A percentile compares a stretch with the other conserved stretches of the same genome.
phyloP scores from a whole-genome alignment of 1,139 yeast genomes.

The Saccharomyces uvarum region DNA sequence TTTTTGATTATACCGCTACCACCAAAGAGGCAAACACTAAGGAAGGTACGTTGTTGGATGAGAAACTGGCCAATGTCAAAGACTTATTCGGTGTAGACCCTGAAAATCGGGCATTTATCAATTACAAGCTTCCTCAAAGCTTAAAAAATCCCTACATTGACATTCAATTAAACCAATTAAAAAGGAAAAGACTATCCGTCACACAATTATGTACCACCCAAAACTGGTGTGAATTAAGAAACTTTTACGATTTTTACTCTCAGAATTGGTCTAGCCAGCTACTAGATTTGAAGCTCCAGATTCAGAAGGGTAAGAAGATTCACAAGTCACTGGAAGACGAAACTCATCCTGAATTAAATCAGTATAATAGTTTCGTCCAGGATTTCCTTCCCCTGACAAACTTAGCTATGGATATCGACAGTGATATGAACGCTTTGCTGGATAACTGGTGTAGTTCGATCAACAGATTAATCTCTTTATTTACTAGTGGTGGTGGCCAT shows the following conservation, averaged over 20 bases:
- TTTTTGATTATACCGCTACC: background rate
- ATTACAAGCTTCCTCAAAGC: constrained; percentile 7
- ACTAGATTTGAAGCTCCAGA: constrained; percentile 30
- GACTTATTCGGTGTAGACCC: constrained; percentile 9
- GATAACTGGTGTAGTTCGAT: constrained; percentile 35
- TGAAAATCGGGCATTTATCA: constrained; percentile 5
- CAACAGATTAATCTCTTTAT: constrained; percentile 35
- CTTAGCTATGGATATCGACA: constrained; percentile 2
- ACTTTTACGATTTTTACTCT: constrained; percentile 40
- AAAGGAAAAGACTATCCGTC: constrained; percentile 31
- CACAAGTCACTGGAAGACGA: constrained; percentile 40
- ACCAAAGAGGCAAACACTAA: background rate
- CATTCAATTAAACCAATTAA: constrained; percentile 7
- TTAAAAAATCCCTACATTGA: constrained; percentile 18
- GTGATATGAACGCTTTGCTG: constrained; percentile 28
- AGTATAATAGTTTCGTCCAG: background rate
- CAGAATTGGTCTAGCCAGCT: background rate
- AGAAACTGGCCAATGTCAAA: constrained; percentile 11
- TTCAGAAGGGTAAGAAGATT: constrained; percentile 37
- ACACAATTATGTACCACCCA: constrained; percentile 40
- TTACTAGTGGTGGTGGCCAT: constrained; percentile 37
- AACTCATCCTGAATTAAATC: constrained; percentile 29
- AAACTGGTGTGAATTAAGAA: constrained; percentile 47
- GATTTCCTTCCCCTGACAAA: constrained; percentile 10
- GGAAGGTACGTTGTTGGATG: constrained; percentile 7